phyloP scores from a whole-genome alignment of 305 asterid species.

The Ilex paraguariensis region DNA sequence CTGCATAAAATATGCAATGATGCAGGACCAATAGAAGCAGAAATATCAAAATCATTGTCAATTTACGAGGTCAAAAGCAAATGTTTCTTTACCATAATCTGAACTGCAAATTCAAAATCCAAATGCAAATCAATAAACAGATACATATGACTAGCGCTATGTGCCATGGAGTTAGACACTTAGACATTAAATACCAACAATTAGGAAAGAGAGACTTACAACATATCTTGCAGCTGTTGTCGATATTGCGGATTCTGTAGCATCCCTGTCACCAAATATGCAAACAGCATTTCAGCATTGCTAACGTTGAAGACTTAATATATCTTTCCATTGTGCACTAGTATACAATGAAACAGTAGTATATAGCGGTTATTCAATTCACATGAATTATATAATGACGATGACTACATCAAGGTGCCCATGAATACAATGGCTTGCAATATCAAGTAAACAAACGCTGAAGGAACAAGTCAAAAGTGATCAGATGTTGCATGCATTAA shows the following conservation, averaged over 20 bases:
- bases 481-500: too few relatives aligned
- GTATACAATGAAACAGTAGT: neutral
- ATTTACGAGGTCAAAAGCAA: too few relatives aligned
- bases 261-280: conserved; percentile 65
- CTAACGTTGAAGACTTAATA: neutral
- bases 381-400: too few relatives aligned
- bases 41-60: too few relatives aligned
- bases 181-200: neutral
- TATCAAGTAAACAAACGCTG: too few relatives aligned
- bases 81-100: too few relatives aligned
- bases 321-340: neutral
- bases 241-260: conserved; percentile 93
- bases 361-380: too few relatives aligned
- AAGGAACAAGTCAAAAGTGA: too few relatives aligned
- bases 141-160: neutral
- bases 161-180: neutral
- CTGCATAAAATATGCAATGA: too few relatives aligned
- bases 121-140: neutral
- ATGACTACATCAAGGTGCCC: too few relatives aligned
- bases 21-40: too few relatives aligned
- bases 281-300: conserved; percentile 7
- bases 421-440: too few relatives aligned
- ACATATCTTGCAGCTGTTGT: conserved; percentile 93
- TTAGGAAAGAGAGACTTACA: conserved; percentile 44
- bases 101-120: neutral